Conservation (phyloP, 202 grass and related monocot species). For the Schoenoplectus tabernaemontani region DNA sequence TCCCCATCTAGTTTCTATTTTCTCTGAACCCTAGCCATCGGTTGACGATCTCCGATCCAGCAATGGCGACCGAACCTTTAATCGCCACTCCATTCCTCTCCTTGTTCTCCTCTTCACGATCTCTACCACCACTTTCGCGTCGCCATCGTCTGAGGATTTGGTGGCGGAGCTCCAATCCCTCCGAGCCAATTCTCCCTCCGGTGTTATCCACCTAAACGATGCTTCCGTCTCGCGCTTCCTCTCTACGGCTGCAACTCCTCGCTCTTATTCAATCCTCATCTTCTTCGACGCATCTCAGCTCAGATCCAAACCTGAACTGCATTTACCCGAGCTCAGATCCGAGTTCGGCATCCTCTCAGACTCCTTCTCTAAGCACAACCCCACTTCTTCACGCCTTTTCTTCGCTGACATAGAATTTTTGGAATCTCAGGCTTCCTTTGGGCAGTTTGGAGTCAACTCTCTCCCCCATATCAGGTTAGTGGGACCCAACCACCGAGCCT, state of each 20-base stretch:
- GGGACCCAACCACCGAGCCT: conserved; percentile 34
- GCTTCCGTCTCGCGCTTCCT: conserved; percentile 76
- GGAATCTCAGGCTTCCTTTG: conserved; percentile 80
- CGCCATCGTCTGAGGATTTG: conserved; percentile 39
- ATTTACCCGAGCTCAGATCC: conserved; percentile 72
- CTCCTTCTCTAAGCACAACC: conserved; percentile 63
- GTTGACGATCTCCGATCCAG: not conserved
- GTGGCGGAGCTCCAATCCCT: conserved; percentile 66
- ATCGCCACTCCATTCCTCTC: not conserved
- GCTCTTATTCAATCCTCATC: conserved; percentile 69
- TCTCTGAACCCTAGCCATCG: not conserved
- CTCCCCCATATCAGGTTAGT: conserved; percentile 75
- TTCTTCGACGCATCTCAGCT: conserved; percentile 95
- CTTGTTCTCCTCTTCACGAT: conserved; percentile 30
- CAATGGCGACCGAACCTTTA: conserved; percentile 32
- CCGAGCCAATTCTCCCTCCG: conserved; percentile 53
- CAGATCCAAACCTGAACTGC: conserved; percentile 89
- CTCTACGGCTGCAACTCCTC: conserved; percentile 34
- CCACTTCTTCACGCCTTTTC: conserved; percentile 47
- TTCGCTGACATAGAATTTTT: conserved; percentile 92
- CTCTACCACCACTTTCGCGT: not conserved
- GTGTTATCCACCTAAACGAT: conserved; percentile 83
- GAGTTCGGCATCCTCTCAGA: conserved; percentile 68
- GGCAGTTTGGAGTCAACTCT: conserved; percentile 79
- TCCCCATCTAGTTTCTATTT: not conserved